Percentiles rank a stretch among this genome's conserved stretches.
These are phyloP conservation scores for Hibiscus trionum DNA, from an alignment of 345 rosid species.

Conservation along the genomic window DNA sequence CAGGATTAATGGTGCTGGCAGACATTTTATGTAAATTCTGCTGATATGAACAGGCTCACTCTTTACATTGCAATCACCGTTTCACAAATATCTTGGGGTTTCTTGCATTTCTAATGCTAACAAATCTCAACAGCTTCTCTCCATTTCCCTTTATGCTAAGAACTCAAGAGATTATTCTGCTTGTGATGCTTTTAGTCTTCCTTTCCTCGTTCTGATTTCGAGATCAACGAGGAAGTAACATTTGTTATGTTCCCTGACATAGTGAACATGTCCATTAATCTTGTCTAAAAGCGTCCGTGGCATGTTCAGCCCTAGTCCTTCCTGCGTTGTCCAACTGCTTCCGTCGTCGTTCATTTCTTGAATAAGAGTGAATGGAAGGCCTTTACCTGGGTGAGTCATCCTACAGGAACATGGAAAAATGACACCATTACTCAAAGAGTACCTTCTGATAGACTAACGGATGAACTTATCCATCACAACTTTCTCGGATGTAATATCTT, in stretches of 20 bases:
- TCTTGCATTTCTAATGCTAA: background rate
- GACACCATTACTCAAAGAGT: background rate
- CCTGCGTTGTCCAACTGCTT: conserved; percentile 41
- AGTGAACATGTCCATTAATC: conserved; percentile 52
- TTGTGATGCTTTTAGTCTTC: conserved; percentile 18
- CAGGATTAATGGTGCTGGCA: too few relatives aligned
- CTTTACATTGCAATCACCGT: too few relatives aligned
- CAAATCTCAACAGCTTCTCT: background rate
- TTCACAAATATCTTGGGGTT: background rate
- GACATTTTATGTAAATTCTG: background rate
- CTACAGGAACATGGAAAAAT: conserved; percentile 24
- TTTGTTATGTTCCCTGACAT: conserved; percentile 38
- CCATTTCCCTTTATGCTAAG: background rate
- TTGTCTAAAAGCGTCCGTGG: conserved; percentile 39
- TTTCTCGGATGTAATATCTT: conserved; percentile 72
- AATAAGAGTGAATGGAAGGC: conserved; percentile 50
- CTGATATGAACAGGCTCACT: background rate
- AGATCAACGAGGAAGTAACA: conserved; percentile 50
- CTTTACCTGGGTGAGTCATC: conserved; percentile 66
- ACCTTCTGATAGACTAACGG: conserved; percentile 13
- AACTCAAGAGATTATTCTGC: conserved; percentile 3
- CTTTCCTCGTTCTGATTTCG: conserved; percentile 33
- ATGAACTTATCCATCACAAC: conserved; percentile 59
- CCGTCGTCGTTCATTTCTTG: conserved; percentile 54
- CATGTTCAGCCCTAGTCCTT: conserved; percentile 43